These are phyloP conservation scores for Geosmithia flava DNA, from an alignment of 2,329 filamentous ascomycete genomes.

Conservation along the genomic window DNA sequence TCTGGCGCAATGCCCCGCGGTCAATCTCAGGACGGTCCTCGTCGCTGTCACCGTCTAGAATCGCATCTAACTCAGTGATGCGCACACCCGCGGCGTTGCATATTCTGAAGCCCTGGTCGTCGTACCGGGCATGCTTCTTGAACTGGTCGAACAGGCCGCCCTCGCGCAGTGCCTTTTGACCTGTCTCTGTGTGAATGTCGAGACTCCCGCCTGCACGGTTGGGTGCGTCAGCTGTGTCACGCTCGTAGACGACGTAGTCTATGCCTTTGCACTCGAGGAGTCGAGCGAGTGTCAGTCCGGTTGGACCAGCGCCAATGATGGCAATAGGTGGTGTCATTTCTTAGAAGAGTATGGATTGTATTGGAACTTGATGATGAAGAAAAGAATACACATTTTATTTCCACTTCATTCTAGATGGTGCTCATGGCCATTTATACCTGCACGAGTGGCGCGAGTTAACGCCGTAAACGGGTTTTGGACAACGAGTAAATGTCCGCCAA, in stretches of 20 bases:
- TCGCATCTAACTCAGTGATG: slow-evolving; percentile 12
- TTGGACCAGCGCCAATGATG: slow-evolving; percentile 31
- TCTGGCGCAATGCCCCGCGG: slow-evolving; percentile 17
- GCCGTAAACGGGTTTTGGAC: too few species aligned
- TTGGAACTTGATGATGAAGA: too few species aligned
- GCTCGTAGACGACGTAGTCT: slow-evolving; percentile 21
- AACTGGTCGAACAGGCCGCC: slow-evolving; percentile 29
- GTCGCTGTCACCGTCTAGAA: slow-evolving; percentile 5
- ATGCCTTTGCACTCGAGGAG: slow-evolving; percentile 27
- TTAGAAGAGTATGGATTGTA: neutral
- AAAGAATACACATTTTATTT: too few species aligned
- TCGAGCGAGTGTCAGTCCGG: slow-evolving; percentile 31
- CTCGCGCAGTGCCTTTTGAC: slow-evolving; percentile 28
- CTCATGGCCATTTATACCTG: too few species aligned
- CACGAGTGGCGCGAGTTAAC: too few species aligned
- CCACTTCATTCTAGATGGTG: too few species aligned
- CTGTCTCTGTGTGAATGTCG: slow-evolving; percentile 33
- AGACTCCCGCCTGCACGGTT: slow-evolving; percentile 24
- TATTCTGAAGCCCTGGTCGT: slow-evolving; percentile 12
- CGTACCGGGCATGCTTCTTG: neutral
- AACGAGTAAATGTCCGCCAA: too few species aligned
- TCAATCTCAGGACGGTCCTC: slow-evolving; percentile 23
- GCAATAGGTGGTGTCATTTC: slow-evolving; percentile 16
- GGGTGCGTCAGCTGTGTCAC: slow-evolving; percentile 13
- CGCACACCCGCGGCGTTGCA: slow-evolving; percentile 29